Evolutionary conservation across 148 eudicot species (phyloP), one percentile per base, ranked within the genome.

Genomic region (Polygonum maritimum): DNA sequence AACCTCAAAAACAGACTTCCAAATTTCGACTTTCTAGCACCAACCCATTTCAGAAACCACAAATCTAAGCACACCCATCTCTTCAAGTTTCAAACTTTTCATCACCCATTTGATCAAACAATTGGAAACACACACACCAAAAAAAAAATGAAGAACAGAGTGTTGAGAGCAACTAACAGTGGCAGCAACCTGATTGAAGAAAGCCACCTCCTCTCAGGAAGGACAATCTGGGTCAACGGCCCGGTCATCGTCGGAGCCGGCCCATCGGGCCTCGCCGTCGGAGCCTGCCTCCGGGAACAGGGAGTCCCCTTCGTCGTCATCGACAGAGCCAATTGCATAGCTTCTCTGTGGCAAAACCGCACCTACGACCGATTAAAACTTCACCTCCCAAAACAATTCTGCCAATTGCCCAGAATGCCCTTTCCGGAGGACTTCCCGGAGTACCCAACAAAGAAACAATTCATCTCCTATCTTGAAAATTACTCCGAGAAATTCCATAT

Each of bases 191-290:
- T 33, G 22, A 11, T 3, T 21, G 69, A 63, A 63, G 39, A 63
- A 63, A 63, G 69, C 12, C 35, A 71, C 49, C 74, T 71, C 33
- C 49, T 71, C 11, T 71, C 74, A 18, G 5, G 74, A 22, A 71
- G 49, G 49, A 6, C 48, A 40, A 45, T 71, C 26, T 81, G 83
- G 83, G 77, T 81, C 11, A 81, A 77, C 69, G 83, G 83, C 4
- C 83, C 83, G 14, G 83, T 81, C 33, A 81, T 81, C 4, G 77
- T 81, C n/a, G 83, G 83, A 10, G 79, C 80, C 2, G 83, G 83
- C 7, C 83, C 83, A 5, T 80, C 83, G 4, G 83, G 83, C 45
- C 79, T 81, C 10, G 83, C 83, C 7, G 76, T 81, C 8, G 79
- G 74, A 11, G 79, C 83, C n/a, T 78, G 83, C 70, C 77, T 81